These are phyloP conservation scores for Epichloe sibirici DNA, from an alignment of 2,329 filamentous ascomycete genomes.

Conservation along the genomic window DNA sequence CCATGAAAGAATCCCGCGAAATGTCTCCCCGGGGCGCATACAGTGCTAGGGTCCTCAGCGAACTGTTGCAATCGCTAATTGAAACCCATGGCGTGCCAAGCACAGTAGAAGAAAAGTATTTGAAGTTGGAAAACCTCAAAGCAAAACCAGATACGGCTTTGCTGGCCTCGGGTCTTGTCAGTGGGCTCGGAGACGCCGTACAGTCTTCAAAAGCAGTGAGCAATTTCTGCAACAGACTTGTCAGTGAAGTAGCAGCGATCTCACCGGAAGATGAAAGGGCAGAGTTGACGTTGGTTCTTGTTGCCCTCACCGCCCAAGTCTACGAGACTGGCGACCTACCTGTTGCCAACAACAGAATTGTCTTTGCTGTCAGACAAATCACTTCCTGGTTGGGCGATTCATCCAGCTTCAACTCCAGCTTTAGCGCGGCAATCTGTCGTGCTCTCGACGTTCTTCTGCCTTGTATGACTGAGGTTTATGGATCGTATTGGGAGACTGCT, in stretches of 20 bases:
- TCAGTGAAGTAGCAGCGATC: slow-evolving; percentile 47
- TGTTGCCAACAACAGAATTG: slow-evolving; percentile 54
- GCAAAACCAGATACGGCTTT: slow-evolving; percentile 33
- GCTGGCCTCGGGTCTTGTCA: slow-evolving; percentile 35
- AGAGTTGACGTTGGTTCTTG: slow-evolving; percentile 36
- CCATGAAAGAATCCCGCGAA: slow-evolving; percentile 30
- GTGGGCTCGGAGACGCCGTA: slow-evolving; percentile 39
- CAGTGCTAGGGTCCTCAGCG: slow-evolving; percentile 37
- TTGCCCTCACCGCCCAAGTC: slow-evolving; percentile 39
- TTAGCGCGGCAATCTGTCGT: slow-evolving; percentile 42
- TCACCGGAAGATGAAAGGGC: slow-evolving; percentile 31
- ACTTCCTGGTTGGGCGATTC: slow-evolving; percentile 54
- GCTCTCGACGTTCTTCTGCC: slow-evolving; percentile 53
- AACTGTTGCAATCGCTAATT: slow-evolving; percentile 34
- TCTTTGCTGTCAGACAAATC: slow-evolving; percentile 74
- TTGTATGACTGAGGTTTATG: slow-evolving; percentile 70
- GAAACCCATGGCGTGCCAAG: slow-evolving; percentile 34
- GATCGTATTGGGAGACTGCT: slow-evolving; percentile 67
- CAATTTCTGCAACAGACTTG: slow-evolving; percentile 45
- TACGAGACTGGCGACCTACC: slow-evolving; percentile 42
- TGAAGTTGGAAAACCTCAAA: slow-evolving; percentile 34
- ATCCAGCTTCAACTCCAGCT: slow-evolving; percentile 28
- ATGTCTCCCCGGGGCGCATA: slow-evolving; percentile 36
- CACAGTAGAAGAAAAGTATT: slow-evolving; percentile 34
- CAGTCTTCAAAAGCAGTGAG: slow-evolving; percentile 34